phyloP scores from a whole-genome alignment of 495 filamentous ascomycete species.

The Penicillium flavigenum region DNA sequence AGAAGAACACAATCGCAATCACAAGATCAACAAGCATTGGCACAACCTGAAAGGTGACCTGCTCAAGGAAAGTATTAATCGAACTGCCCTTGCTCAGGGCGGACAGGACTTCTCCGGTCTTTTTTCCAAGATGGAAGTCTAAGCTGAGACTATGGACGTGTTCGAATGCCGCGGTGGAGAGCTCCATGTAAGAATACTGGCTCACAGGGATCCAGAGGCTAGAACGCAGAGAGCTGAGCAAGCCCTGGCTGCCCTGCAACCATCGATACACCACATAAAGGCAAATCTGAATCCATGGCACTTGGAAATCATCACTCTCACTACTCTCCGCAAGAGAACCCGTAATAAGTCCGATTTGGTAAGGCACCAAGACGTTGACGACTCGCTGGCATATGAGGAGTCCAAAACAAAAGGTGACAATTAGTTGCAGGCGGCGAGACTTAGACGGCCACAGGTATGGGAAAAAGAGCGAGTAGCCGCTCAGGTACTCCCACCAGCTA shows the following conservation, averaged over 20 bases:
- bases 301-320: slow-evolving; percentile 41
- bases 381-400: slow-evolving; percentile 70
- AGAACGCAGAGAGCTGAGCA: slow-evolving; percentile 78
- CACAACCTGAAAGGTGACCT: slow-evolving; percentile 90
- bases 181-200: slow-evolving; percentile 92
- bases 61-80: slow-evolving; percentile 95
- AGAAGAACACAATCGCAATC: slow-evolving; percentile 84
- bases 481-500: slow-evolving; percentile 87
- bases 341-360: slow-evolving; percentile 72
- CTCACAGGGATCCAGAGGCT: slow-evolving; percentile 92
- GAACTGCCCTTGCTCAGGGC: slow-evolving; percentile 93
- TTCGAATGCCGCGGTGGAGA: slow-evolving; percentile 93
- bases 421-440: slow-evolving; percentile 63
- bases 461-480: slow-evolving; percentile 86
- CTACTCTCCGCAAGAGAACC: slow-evolving; percentile 55
- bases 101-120: slow-evolving; percentile 92
- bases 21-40: slow-evolving; percentile 91
- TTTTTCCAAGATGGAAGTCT: slow-evolving; percentile 95
- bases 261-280: slow-evolving; percentile 79
- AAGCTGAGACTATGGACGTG: slow-evolving; percentile 93
- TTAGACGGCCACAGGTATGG: slow-evolving; percentile 89
- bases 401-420: slow-evolving; percentile 72
- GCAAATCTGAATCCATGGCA: slow-evolving; percentile 71
- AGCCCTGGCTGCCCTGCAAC: slow-evolving; percentile 82
- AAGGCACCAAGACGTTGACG: slow-evolving; percentile 77